phyloP scores from a whole-genome alignment of 169 alveolate genomes.

The Eimeria necatrix region DNA sequence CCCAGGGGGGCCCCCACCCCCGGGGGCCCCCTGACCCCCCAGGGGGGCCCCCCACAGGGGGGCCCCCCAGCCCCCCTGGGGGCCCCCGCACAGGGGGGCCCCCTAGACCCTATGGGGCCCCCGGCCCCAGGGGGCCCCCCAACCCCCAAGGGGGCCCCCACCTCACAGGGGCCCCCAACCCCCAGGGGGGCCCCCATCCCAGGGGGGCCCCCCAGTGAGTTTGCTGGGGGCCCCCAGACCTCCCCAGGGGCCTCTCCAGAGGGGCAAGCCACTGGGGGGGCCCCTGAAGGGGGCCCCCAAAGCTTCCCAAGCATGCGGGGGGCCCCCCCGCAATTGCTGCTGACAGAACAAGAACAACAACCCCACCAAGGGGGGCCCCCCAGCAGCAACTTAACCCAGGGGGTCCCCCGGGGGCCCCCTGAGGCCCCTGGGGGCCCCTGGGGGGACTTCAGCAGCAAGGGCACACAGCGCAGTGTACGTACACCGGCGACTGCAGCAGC shows the following conservation, averaged over 20 bases:
- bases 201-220: too few species aligned
- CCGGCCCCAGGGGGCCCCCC: too few species aligned
- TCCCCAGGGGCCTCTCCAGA: too few species aligned
- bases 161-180: too few species aligned
- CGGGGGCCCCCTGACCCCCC: constrained; percentile 31
- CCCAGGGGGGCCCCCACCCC: constrained; percentile 28
- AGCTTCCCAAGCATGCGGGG: too few species aligned
- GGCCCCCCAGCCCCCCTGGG: neutral
- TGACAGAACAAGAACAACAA: neutral
- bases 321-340: too few species aligned
- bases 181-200: too few species aligned
- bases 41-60: constrained; percentile 29
- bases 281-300: too few species aligned
- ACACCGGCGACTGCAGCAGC: neutral
- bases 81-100: neutral
- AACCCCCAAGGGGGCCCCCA: too few species aligned
- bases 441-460: neutral
- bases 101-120: neutral
- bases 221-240: too few species aligned
- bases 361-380: neutral
- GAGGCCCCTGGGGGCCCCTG: constrained; percentile 15
- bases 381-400: neutral
- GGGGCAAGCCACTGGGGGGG: too few species aligned
- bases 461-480: neutral
- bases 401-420: neutral